A percentile compares a stretch with the other conserved stretches of the same genome.
Conservation (phyloP, 306 rosid species). For the Corylus avellana region DNA sequence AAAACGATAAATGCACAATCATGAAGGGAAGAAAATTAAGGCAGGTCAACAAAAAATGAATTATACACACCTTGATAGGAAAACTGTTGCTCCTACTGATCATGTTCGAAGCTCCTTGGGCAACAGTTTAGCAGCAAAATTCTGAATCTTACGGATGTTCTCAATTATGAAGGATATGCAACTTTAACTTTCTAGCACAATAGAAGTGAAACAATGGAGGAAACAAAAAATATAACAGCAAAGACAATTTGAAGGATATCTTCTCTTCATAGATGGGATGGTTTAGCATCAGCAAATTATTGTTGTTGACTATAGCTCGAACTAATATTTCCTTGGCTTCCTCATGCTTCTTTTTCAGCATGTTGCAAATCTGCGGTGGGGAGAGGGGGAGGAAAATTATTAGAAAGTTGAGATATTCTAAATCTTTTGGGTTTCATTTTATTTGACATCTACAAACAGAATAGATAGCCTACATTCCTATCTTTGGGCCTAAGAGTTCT, state of each 20-base stretch:
- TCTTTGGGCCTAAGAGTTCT: neutral
- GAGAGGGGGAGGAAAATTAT: neutral
- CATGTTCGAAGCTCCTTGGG: constrained; percentile 56
- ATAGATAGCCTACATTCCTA: neutral
- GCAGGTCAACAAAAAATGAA: neutral
- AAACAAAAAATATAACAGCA: constrained; percentile 6
- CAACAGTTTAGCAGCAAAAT: constrained; percentile 60
- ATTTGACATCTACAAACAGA: neutral
- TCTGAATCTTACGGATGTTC: constrained; percentile 76
- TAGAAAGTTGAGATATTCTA: neutral
- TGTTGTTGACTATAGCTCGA: constrained; percentile 77
- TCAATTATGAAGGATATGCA: constrained; percentile 45
- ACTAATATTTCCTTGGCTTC: constrained; percentile 82
- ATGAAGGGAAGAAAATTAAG: neutral
- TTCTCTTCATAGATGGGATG: constrained; percentile 82
- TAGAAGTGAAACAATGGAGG: constrained; percentile 8
- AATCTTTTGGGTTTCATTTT: neutral
- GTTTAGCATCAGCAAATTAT: constrained; percentile 81
- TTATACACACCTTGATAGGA: constrained; percentile 34
- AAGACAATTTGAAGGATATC: constrained; percentile 63
- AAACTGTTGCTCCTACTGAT: constrained; percentile 25
- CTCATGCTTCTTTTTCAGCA: constrained; percentile 81
- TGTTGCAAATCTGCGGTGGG: constrained; percentile 78
- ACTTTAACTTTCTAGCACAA: constrained; percentile 4
- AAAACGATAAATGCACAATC: constrained; percentile 15